Evolutionary conservation across 306 rosid genomes (phyloP).

Genomic region (Hylodesmum podocarpum): DNA sequence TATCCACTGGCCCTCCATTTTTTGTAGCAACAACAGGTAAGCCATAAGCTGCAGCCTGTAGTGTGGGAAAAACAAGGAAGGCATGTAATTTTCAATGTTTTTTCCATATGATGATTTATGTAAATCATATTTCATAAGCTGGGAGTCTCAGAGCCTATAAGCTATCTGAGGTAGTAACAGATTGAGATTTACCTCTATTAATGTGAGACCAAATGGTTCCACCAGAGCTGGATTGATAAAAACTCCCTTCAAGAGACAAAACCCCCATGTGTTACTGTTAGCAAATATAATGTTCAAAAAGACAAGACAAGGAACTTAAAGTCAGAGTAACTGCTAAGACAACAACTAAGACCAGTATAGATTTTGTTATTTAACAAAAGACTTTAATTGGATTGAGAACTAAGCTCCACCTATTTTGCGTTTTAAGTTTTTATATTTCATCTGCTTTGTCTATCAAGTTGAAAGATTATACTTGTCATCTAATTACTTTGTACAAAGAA

Average conservation of each 20-base stretch:
- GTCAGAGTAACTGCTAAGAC: neutral
- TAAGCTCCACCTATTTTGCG: neutral
- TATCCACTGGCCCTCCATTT: constrained; percentile 89
- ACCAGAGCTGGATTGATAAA: constrained; percentile 87
- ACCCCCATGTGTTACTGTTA: constrained; percentile 15
- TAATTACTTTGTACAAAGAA: neutral
- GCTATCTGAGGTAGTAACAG: neutral
- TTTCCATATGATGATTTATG: neutral
- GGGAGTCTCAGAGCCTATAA: neutral
- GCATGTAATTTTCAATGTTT: neutral
- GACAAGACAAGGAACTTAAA: neutral
- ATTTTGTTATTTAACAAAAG: neutral
- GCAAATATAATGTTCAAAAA: constrained; percentile 19
- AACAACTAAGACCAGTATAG: neutral
- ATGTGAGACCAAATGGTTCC: constrained; percentile 87
- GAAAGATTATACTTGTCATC: neutral
- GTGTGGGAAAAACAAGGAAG: neutral
- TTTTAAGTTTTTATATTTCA: neutral
- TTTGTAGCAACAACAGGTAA: constrained; percentile 83
- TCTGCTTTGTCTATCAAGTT: neutral
- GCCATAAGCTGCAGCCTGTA: constrained; percentile 87
- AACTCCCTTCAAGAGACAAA: constrained; percentile 67
- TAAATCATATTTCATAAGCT: neutral
- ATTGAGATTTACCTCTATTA: constrained; percentile 62
- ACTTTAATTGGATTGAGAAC: neutral